A percentile compares a stretch with the other conserved stretches of the same genome.
Conservation (phyloP, 495 filamentous ascomycete genomes). For the Aspergillus funiculosus region DNA sequence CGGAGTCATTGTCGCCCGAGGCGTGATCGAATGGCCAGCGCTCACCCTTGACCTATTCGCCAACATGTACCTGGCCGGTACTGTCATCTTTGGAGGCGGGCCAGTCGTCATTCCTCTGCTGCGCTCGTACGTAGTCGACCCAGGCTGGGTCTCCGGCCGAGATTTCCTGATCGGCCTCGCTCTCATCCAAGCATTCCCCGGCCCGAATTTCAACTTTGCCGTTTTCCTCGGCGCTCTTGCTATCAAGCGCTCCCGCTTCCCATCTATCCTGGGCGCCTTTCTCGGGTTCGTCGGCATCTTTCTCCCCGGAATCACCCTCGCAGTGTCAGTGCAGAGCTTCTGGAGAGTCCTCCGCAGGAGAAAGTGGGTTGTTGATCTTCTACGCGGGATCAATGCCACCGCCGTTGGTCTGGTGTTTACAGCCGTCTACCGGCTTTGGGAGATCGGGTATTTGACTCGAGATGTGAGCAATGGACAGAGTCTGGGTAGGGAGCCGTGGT, state of each 20-base stretch:
- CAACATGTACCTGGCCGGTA: slow-evolving; percentile 82
- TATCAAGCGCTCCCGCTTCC: slow-evolving; percentile 28
- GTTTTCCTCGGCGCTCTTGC: slow-evolving; percentile 69
- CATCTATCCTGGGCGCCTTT: slow-evolving; percentile 51
- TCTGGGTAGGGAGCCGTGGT: slow-evolving; percentile 66
- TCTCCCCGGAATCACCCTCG: slow-evolving; percentile 58
- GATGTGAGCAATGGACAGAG: slow-evolving; percentile 43
- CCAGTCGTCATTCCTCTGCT: slow-evolving; percentile 81
- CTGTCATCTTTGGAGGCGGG: slow-evolving; percentile 82
- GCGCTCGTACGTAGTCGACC: slow-evolving; percentile 70
- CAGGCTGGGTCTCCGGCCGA: slow-evolving; percentile 70
- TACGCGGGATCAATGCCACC: slow-evolving; percentile 68
- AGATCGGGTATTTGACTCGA: slow-evolving; percentile 65
- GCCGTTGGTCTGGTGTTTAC: slow-evolving; percentile 79
- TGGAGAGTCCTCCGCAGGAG: slow-evolving; percentile 57
- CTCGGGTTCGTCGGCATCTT: slow-evolving; percentile 70
- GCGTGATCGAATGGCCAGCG: slow-evolving; percentile 37
- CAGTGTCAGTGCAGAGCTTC: slow-evolving; percentile 62
- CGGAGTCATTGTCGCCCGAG: slow-evolving; percentile 54
- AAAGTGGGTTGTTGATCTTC: slow-evolving; percentile 48
- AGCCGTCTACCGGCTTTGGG: slow-evolving; percentile 78
- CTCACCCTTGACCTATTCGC: slow-evolving; percentile 61
- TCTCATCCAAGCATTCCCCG: slow-evolving; percentile 76
- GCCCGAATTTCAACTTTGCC: slow-evolving; percentile 85
- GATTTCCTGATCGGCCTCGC: slow-evolving; percentile 82